Conservation (phyloP, 2,329 filamentous ascomycete genomes). For the Thelonectria rubi region DNA sequence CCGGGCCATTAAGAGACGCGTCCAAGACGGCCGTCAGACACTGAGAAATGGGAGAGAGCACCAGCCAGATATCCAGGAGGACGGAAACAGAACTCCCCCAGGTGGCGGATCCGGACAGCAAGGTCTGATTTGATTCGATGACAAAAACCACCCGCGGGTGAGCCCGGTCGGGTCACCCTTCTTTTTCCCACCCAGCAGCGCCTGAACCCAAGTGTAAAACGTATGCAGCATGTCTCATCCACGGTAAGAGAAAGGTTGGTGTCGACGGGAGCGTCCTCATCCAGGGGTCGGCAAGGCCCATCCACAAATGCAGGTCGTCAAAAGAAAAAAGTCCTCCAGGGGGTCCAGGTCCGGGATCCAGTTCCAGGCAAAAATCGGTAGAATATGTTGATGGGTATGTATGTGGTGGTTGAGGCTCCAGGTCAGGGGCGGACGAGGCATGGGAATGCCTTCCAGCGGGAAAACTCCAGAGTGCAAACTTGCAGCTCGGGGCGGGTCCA, state of each 20-base stretch:
- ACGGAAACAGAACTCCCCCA: constrained; percentile 44
- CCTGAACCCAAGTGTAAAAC: constrained; percentile 43
- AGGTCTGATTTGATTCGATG: constrained; percentile 35
- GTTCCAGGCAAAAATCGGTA: constrained; percentile 37
- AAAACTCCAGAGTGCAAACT: constrained; percentile 42
- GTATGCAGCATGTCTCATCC: constrained; percentile 49
- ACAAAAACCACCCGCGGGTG: constrained; percentile 39
- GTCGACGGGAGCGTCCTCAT: constrained; percentile 40
- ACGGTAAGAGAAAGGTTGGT: constrained; percentile 35
- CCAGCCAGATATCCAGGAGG: constrained; percentile 41
- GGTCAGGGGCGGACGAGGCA: constrained; percentile 29
- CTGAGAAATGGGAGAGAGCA: constrained; percentile 36
- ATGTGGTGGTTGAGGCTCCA: constrained; percentile 36
- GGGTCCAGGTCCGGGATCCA: constrained; percentile 36
- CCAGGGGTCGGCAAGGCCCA: constrained; percentile 32
- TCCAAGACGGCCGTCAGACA: constrained; percentile 39
- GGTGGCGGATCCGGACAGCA: constrained; percentile 48
- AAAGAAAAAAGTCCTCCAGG: constrained; percentile 36
- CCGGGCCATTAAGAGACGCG: constrained; percentile 50
- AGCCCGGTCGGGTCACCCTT: constrained; percentile 35
- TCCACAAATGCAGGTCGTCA: constrained; percentile 42
- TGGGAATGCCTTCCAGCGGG: constrained; percentile 41
- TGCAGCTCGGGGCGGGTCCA: constrained; percentile 41
- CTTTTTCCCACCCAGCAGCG: constrained; percentile 46
- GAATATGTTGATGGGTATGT: constrained; percentile 31